phyloP scores from a whole-genome alignment of 108 stramenopile species.

The Chaetoceros muelleri region DNA sequence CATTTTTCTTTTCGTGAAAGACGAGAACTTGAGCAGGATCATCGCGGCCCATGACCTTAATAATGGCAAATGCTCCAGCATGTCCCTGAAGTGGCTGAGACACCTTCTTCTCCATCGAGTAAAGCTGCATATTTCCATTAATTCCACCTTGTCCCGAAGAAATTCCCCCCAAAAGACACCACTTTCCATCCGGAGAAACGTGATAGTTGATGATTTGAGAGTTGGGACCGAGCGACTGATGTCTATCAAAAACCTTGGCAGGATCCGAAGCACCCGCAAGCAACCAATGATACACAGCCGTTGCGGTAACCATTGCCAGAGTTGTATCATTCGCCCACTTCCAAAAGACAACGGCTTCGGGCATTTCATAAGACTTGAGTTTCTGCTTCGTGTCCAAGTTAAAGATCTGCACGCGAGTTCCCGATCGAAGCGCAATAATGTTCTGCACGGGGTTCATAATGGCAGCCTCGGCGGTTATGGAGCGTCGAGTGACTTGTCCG shows the following conservation, averaged over 20 bases:
- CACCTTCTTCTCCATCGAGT: slow-evolving; percentile 90
- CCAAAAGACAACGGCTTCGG: slow-evolving; percentile 91
- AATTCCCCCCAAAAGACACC: slow-evolving; percentile 96
- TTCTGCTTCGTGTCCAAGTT: slow-evolving; percentile 92
- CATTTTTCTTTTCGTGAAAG: slow-evolving; percentile 96
- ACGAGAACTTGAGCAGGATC: slow-evolving; percentile 88
- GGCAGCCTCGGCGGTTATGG: slow-evolving; percentile 96
- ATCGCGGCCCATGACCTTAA: slow-evolving; percentile 82
- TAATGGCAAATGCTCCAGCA: slow-evolving; percentile 84
- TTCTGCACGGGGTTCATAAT: slow-evolving; percentile 94
- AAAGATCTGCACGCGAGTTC: slow-evolving; percentile 93
- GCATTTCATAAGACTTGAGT: slow-evolving; percentile 86
- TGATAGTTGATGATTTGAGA: slow-evolving; percentile 97
- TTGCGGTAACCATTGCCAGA: slow-evolving; percentile 91
- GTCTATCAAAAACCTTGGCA: slow-evolving; percentile 92
- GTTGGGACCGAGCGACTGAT: slow-evolving; percentile 72
- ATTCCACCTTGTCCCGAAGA: slow-evolving; percentile 74
- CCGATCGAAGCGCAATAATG: slow-evolving; percentile 90
- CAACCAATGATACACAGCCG: slow-evolving; percentile 92
- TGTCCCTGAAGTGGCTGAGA: slow-evolving; percentile 94
- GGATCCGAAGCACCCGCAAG: slow-evolving; percentile 68
- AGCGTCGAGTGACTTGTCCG: slow-evolving; percentile 86
- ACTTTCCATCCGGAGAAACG: slow-evolving; percentile 91
- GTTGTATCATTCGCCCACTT: slow-evolving; percentile 85
- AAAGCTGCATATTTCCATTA: slow-evolving; percentile 98